These are phyloP conservation scores for Cynara cardunculus DNA, from an alignment of 129 eudicot genomes.

Conservation along the genomic window DNA sequence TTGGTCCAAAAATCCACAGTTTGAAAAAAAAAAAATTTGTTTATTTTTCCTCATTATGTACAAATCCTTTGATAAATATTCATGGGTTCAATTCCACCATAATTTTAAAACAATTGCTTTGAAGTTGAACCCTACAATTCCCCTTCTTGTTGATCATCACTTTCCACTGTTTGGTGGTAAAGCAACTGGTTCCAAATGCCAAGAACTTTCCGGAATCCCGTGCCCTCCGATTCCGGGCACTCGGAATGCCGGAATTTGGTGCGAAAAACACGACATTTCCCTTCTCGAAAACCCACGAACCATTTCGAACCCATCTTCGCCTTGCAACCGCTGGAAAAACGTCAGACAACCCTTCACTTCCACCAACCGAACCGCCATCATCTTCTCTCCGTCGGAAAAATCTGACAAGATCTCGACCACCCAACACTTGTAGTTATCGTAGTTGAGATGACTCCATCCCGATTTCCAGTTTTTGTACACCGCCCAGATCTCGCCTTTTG, in stretches of 20 bases:
- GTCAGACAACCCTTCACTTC: constrained; percentile 64
- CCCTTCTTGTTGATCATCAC: constrained; percentile 14
- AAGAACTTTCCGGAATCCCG: constrained; percentile 65
- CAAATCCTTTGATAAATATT: constrained; percentile 15
- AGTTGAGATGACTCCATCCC: constrained; percentile 31
- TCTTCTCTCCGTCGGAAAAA: constrained; percentile 41
- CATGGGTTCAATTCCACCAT: constrained; percentile 10
- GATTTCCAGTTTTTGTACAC: constrained; percentile 49
- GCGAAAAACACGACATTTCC: constrained; percentile 61
- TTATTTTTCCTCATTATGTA: constrained; percentile 16
- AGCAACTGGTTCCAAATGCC: constrained; percentile 71
- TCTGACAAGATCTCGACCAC: constrained; percentile 57
- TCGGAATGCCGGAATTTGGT: constrained; percentile 48
- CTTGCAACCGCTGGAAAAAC: constrained; percentile 42
- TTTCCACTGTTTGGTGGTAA: constrained; percentile 43
- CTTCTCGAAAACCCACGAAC: constrained; percentile 42
- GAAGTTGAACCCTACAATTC: constrained; percentile 12
- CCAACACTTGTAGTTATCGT: constrained; percentile 33
- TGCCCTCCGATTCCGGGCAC: constrained; percentile 58
- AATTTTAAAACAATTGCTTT: constrained; percentile 17
- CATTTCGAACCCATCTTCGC: constrained; percentile 57
- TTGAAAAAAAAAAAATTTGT: not conserved
- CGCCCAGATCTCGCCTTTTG: constrained; percentile 68
- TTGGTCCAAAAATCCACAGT: not conserved
- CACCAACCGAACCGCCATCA: constrained; percentile 38